Percentiles rank a stretch among this genome's conserved stretches.
Conservation (phyloP, 208 protist species). For the Phytomonas sp. region DNA sequence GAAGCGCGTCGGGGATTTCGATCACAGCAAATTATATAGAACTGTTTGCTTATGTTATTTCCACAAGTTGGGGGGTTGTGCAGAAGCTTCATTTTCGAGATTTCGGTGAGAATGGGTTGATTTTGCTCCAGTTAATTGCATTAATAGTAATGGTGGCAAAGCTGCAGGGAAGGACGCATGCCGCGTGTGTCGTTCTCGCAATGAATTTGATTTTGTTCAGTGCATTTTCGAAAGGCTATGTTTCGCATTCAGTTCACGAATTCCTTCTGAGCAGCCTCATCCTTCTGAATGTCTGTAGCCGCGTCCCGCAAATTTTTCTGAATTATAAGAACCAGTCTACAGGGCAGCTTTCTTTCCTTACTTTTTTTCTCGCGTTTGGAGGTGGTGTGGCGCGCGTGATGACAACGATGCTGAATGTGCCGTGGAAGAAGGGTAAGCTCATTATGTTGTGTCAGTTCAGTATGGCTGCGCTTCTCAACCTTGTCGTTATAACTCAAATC, state of each 20-base stretch:
- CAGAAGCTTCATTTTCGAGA: constrained; percentile 60
- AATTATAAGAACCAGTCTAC: constrained; percentile 60
- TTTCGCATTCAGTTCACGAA: constrained; percentile 44
- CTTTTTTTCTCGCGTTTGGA: constrained; percentile 75
- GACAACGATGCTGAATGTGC: constrained; percentile 76
- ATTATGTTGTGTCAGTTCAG: constrained; percentile 59
- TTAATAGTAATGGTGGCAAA: constrained; percentile 58
- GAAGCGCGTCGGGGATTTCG: constrained; percentile 65
- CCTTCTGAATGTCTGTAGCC: constrained; percentile 56
- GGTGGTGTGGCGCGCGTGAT: constrained; percentile 61
- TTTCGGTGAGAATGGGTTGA: constrained; percentile 76
- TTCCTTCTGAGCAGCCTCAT: constrained; percentile 50
- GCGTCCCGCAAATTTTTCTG: constrained; percentile 70
- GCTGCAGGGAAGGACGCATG: constrained; percentile 32
- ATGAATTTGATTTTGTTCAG: constrained; percentile 23
- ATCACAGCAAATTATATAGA: constrained; percentile 52
- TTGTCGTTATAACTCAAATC: constrained; percentile 62
- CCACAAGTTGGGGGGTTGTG: constrained; percentile 69
- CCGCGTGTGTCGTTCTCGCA: constrained; percentile 24
- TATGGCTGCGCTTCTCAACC: constrained; percentile 50
- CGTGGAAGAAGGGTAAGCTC: constrained; percentile 66
- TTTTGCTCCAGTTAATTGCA: constrained; percentile 53
- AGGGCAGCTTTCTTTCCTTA: constrained; percentile 73
- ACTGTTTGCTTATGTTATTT: constrained; percentile 67
- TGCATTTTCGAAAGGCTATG: constrained; percentile 27